Conservation (phyloP, 352 stramenopile genomes). For the Ochromonadaceae sp. region DNA sequence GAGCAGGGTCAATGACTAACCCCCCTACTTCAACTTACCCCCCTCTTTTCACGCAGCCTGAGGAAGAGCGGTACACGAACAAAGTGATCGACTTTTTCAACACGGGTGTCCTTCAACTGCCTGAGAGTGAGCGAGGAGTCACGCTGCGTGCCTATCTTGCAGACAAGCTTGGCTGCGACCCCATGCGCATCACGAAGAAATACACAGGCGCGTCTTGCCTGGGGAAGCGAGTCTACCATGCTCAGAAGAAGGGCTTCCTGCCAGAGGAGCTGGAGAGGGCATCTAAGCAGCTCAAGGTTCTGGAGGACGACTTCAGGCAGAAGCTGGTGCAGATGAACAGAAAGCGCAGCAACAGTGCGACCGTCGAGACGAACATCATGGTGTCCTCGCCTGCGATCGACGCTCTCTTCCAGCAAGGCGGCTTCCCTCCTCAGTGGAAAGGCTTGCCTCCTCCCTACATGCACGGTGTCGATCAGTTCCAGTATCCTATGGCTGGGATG, state of each 20-base stretch:
- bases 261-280: background rate
- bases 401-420: too few species aligned
- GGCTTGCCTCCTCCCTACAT: too few species aligned
- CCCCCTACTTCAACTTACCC: too few species aligned
- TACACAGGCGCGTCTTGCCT: slow-evolving; percentile 14
- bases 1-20: too few species aligned
- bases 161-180: slow-evolving; percentile 5
- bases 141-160: slow-evolving; percentile 14
- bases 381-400: slow-evolving; percentile 14
- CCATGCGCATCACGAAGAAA: slow-evolving; percentile 19
- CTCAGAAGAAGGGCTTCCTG: too few species aligned
- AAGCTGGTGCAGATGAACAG: slow-evolving; percentile 12
- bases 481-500: too few species aligned
- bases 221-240: slow-evolving; percentile 7
- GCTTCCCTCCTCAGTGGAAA: too few species aligned
- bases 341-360: background rate
- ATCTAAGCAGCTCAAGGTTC: background rate
- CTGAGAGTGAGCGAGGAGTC: background rate
- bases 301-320: background rate
- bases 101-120: slow-evolving; percentile 3
- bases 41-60: background rate
- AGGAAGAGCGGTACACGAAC: slow-evolving; percentile 13
- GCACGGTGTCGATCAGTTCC: too few species aligned
- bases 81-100: slow-evolving; percentile 14
- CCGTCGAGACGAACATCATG: background rate